Evolutionary conservation across 1,139 yeast genomes (phyloP), one percentile per base, ranked within the genome.

Genomic region (Blastobotrys ciferrii): DNA sequence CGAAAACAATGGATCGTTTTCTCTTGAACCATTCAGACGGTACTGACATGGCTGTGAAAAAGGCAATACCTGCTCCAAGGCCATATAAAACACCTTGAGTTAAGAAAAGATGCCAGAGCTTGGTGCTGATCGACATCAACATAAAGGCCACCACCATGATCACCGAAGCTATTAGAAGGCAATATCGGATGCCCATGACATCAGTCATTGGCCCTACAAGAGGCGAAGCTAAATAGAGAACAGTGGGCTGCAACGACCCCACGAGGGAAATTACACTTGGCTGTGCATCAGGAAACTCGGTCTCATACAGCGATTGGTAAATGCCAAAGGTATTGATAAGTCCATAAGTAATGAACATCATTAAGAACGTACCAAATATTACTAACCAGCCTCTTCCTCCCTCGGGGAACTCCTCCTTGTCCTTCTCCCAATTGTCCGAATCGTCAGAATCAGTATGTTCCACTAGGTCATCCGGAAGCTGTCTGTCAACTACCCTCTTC

Each of bases 311-410:
- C 2, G 80, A 72, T 59, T 81, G 82, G 45, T 80, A 76, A 2
- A 81, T 81, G 46, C 86, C 86, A 46, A 75, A 67, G 1, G 82
- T 63, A 54, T 80, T 80, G 55, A 77, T 72, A 45, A 81, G 64
- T 2, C 86, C 87, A 50, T 54, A 64, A n/a, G 65, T 55, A 12
- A 58, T 55, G 18, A 56, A 55, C 41, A 57, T 50, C 23, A 60
- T 46, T 20, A 62, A 41, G 20, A 59, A 59, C 7, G 58, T 49
- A 7, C 65, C 67, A 2, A 55, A 43, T 14, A 65, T 55, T 5
- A 62, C 66, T 4, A 62, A 36, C 69, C 69, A 57, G 3, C 64
- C 65, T n/a, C 54, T 49, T 3, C 65, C 65, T 14, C 64, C 65
- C 33, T 61, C 63, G 4, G 64, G 64, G 45, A 58, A 61, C 36